Evolutionary conservation across 1,139 yeast genomes (phyloP).

Genomic region (Scheffersomyces titani): DNA sequence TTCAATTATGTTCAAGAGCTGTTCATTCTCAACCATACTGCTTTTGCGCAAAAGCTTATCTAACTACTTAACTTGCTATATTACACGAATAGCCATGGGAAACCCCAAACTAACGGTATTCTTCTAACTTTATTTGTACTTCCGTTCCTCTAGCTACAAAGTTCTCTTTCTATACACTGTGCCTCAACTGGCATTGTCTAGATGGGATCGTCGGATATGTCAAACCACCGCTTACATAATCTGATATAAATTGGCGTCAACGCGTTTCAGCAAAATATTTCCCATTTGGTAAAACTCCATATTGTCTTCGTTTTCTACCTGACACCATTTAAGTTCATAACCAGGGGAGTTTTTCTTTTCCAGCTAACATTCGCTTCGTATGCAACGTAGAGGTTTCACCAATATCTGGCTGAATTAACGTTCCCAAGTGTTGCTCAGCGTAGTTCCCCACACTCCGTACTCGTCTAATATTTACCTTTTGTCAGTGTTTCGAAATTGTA

Average conservation of each 20-base stretch:
- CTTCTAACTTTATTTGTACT: no score
- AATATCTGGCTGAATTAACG: background rate
- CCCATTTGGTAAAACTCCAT: background rate
- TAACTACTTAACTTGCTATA: no score
- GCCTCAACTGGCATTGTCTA: background rate
- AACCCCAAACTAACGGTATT: no score
- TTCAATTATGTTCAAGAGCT: no score
- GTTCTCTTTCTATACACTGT: background rate
- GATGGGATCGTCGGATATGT: background rate
- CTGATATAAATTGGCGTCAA: background rate
- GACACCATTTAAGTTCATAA: background rate
- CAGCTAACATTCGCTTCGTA: background rate
- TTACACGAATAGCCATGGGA: no score
- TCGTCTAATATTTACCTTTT: background rate
- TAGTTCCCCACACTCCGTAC: background rate
- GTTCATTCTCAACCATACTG: no score
- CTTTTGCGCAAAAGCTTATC: no score
- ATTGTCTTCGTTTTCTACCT: background rate
- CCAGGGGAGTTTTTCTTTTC: background rate
- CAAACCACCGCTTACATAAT: background rate
- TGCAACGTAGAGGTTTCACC: background rate
- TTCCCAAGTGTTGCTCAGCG: background rate
- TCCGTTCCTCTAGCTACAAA: background rate
- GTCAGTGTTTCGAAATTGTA: background rate
- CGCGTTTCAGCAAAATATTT: slow-evolving; percentile 1